Evolutionary conservation across 164 flowering plant genomes (phyloP).

Genomic region (Vitis riparia): DNA sequence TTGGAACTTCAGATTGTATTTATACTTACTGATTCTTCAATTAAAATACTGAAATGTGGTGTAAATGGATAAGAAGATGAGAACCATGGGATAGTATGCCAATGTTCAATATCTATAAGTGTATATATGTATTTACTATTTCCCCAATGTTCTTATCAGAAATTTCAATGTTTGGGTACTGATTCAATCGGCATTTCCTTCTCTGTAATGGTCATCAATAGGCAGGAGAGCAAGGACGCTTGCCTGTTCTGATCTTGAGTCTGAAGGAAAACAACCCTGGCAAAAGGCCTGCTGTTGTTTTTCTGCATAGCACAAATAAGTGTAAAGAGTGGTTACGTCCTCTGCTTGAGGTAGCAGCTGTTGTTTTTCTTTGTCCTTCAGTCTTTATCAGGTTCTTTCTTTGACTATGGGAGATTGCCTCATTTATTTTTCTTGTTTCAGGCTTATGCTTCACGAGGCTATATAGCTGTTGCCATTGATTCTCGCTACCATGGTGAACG

Average conservation of each 20-base stretch:
- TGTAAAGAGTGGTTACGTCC: constrained; percentile 96
- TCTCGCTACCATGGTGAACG: constrained; percentile 99
- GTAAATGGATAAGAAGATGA: no score
- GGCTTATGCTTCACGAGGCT: constrained; percentile 97
- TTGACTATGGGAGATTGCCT: neutral
- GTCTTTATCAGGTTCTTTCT: neutral
- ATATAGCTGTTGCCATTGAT: constrained; percentile 85
- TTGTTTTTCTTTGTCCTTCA: neutral
- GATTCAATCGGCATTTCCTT: neutral
- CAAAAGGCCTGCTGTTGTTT: constrained; percentile 81
- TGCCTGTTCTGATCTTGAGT: constrained; percentile 81
- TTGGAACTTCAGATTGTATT: neutral
- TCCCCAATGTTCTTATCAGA: neutral
- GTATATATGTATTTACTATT: no score
- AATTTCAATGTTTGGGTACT: neutral
- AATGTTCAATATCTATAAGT: no score
- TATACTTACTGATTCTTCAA: neutral
- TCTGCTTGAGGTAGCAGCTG: constrained; percentile 66
- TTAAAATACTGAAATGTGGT: no score
- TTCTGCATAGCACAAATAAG: constrained; percentile 85
- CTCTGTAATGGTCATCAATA: constrained; percentile 24
- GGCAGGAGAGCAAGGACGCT: constrained; percentile 86
- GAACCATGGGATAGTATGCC: no score
- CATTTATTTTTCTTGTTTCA: constrained; percentile 30
- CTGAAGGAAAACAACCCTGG: constrained; percentile 43